Base-by-base conservation (phyloP, 371 early-diverging fungal species). In the Saksenaea vasiformis region DNA sequence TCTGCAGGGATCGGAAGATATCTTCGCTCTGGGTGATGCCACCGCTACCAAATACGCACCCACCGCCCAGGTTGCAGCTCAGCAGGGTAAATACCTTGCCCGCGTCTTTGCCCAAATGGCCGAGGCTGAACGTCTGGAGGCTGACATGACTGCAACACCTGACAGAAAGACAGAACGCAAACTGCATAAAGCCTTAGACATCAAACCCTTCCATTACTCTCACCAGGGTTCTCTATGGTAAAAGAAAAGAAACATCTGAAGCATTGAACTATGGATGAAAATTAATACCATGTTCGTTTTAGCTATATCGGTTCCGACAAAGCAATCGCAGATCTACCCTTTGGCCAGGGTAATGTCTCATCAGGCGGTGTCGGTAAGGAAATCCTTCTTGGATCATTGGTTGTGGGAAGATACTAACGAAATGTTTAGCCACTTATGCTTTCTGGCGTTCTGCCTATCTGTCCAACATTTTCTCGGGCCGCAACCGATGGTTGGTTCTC, bases 61-160 rank as follows among this genome's bases (percentile, higher is more conserved):
- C 17, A 91, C 93, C 31, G 95, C 94, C 14, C 96, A 95, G 70
- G 96, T 95, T 38, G 94, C 95, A 8, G 83, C 84, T 51, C 87
- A 91, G 62, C 94, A 95, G 72, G 95, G 94, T 38, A 79, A 79
- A 47, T 94, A 93, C 78, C 82, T 95, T 55, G 90, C 93, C 14
- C 74, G 77, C 3, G 67, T 86, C 26, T 85, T 95, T 64, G 85
- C 87, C 62, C 67, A 73, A 35, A 43, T 85, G 63, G 83, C 83
- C 39, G 74, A 62, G 56, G 66, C 69, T 39, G 80, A 80, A 57
- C 75, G 70, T 22, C 67, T 75, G 22, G 63, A 74, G 58, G 61
- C 66, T 19, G 69, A 69, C 22, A 60, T 68, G 15, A 63, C 71
- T 56, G 61, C 60, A 1, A 38, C 54, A 9, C 38, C 68, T 22